Evolutionary conservation across 345 rosid species (phyloP).

Genomic region (Crucihimalaya himalaica): DNA sequence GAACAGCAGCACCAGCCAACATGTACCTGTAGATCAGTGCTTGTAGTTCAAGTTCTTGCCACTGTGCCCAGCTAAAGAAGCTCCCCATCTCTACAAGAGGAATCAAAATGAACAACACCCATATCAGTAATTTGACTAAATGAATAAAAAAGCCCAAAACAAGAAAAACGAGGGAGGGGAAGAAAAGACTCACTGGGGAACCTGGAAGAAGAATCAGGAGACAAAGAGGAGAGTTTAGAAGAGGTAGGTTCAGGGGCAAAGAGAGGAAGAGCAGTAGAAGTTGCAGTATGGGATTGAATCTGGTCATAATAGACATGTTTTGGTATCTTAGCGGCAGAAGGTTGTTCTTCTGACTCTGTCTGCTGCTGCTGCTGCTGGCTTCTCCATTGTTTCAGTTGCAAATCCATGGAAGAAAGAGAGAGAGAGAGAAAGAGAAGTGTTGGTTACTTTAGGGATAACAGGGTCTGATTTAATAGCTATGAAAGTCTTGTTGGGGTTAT

Average conservation of each 20-base stretch:
- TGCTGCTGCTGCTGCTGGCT: conserved; percentile 45
- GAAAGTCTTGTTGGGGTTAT: conserved; percentile 37
- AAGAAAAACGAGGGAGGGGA: not conserved
- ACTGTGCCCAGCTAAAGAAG: conserved; percentile 76
- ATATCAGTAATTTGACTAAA: not conserved
- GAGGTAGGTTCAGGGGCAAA: conserved; percentile 62
- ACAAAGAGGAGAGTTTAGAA: conserved; percentile 54
- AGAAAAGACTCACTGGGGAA: conserved; percentile 51
- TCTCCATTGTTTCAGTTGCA: conserved; percentile 93
- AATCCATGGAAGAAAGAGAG: conserved; percentile 66
- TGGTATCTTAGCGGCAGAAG: conserved; percentile 65
- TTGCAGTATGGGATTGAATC: conserved; percentile 41
- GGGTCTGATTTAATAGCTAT: conserved; percentile 20
- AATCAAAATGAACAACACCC: not conserved
- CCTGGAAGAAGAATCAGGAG: conserved; percentile 53
- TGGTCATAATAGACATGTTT: conserved; percentile 62
- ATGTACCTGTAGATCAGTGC: conserved; percentile 93
- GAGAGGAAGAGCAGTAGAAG: conserved; percentile 77
- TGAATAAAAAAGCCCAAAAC: not conserved
- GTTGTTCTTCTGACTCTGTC: conserved; percentile 64
- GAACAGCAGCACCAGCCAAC: conserved; percentile 84
- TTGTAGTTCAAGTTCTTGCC: conserved; percentile 96
- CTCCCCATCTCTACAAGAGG: conserved; percentile 63
- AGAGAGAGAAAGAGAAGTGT: conserved; percentile 33
- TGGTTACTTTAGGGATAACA: conserved; percentile 35